Conservation (phyloP, 208 protist species). For the Naegleria fowleri region DNA sequence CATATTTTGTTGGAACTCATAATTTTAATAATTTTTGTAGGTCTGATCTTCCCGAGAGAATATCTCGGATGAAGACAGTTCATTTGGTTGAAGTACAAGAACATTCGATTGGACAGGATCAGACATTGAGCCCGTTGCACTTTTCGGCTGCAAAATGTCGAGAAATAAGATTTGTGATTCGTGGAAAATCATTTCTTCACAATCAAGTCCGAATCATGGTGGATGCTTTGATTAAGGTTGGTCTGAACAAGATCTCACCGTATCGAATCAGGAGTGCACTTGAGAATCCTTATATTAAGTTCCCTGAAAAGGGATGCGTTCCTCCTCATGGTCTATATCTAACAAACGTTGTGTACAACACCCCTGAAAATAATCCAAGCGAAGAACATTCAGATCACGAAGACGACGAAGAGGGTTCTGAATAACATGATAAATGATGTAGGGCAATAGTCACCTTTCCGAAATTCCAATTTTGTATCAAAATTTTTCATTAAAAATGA, state of each 20-base stretch:
- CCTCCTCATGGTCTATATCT: background rate
- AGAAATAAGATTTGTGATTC: background rate
- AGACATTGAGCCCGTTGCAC: background rate
- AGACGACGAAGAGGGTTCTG: background rate
- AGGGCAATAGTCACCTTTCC: no score
- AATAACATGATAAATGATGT: background rate
- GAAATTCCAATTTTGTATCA: no score
- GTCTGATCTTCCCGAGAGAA: background rate
- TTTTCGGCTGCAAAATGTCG: background rate
- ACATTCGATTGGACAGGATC: background rate
- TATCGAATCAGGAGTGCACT: background rate
- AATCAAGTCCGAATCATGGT: conserved; percentile 9
- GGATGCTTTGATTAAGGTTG: background rate
- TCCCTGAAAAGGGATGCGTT: background rate
- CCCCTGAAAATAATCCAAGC: background rate
- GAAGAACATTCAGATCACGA: background rate
- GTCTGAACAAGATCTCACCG: background rate
- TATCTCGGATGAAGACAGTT: background rate
- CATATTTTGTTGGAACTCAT: background rate
- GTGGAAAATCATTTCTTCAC: background rate
- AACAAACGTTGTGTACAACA: background rate
- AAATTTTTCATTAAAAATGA: background rate
- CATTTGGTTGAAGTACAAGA: background rate
- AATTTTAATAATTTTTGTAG: background rate
- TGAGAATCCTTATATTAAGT: background rate